Percentiles rank a stretch among this genome's conserved stretches.
Evolutionary conservation across 495 filamentous ascomycete genomes (phyloP).

Genomic region (Xylaria sp.): DNA sequence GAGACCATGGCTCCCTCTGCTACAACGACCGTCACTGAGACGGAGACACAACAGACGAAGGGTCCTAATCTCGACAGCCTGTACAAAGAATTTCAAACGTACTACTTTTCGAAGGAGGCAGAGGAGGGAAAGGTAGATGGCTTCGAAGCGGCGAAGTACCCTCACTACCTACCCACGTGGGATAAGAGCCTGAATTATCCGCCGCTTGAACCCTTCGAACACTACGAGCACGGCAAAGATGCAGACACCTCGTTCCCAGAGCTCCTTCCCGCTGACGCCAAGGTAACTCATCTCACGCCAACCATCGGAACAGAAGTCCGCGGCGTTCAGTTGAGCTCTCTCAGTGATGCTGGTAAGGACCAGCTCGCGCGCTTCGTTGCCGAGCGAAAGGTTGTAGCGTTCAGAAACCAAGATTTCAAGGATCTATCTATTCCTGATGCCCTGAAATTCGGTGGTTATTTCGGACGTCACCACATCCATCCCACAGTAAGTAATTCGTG

Average conservation of each 20-base stretch:
- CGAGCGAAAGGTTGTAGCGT: constrained; percentile 80
- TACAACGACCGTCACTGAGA: constrained; percentile 53
- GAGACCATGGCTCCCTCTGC: constrained; percentile 61
- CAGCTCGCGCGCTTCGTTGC: constrained; percentile 81
- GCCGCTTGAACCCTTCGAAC: constrained; percentile 71
- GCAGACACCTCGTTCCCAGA: constrained; percentile 73
- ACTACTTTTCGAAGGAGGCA: constrained; percentile 57
- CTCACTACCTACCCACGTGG: constrained; percentile 81
- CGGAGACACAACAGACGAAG: constrained; percentile 45
- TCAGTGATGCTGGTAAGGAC: constrained; percentile 73
- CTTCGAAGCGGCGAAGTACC: constrained; percentile 64
- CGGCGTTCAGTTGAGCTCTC: constrained; percentile 76
- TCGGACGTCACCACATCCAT: constrained; percentile 85
- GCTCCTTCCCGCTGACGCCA: constrained; percentile 62
- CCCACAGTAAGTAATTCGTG: constrained; percentile 56
- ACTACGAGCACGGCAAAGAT: constrained; percentile 74
- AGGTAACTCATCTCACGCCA: constrained; percentile 68
- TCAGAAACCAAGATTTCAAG: constrained; percentile 80
- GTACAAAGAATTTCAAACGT: constrained; percentile 68
- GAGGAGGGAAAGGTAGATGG: constrained; percentile 54
- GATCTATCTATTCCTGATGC: constrained; percentile 74
- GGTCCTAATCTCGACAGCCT: constrained; percentile 53
- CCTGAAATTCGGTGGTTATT: constrained; percentile 76
- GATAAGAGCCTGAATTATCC: constrained; percentile 65
- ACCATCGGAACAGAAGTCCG: constrained; percentile 77